Conservation (phyloP, 768 basidiomycete species). For the Russula earlei region DNA sequence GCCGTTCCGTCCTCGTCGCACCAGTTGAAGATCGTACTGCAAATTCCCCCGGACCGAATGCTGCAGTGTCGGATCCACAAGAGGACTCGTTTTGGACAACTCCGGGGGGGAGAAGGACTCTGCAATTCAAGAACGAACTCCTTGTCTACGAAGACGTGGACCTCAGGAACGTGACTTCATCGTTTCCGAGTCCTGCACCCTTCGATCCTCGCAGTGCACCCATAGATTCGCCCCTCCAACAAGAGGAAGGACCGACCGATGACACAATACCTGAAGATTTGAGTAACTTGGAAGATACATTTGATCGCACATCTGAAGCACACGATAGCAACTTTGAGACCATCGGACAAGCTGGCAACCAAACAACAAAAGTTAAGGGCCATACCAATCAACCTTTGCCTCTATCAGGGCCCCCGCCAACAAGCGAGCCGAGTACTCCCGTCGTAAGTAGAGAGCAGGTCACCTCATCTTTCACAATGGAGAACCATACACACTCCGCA, state of each 20-base stretch:
- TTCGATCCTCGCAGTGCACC: background rate
- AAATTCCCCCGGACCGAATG: constrained; percentile 19
- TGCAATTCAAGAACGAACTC: constrained; percentile 55
- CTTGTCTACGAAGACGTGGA: constrained; percentile 56
- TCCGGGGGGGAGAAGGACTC: constrained; percentile 44
- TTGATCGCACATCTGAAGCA: constrained; percentile 4
- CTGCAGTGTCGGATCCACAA: constrained; percentile 25
- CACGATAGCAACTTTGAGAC: background rate
- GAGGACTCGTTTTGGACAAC: constrained; percentile 61
- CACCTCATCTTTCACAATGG: constrained; percentile 13
- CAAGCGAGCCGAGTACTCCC: constrained; percentile 2
- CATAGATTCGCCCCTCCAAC: background rate
- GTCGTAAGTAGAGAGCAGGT: background rate
- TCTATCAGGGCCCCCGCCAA: background rate
- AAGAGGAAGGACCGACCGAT: background rate
- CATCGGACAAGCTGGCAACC: background rate
- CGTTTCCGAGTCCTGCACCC: constrained; percentile 37
- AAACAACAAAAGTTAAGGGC: background rate
- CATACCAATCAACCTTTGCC: background rate
- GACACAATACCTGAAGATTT: background rate
- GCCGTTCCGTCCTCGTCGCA: constrained; percentile 11
- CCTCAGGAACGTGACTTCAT: constrained; percentile 31
- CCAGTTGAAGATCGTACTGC: constrained; percentile 20
- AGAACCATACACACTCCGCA: constrained; percentile 15
- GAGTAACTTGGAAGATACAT: constrained; percentile 7